These are phyloP conservation scores for Globisporangium sylvaticum DNA, from an alignment of 352 stramenopile species.

Conservation along the genomic window DNA sequence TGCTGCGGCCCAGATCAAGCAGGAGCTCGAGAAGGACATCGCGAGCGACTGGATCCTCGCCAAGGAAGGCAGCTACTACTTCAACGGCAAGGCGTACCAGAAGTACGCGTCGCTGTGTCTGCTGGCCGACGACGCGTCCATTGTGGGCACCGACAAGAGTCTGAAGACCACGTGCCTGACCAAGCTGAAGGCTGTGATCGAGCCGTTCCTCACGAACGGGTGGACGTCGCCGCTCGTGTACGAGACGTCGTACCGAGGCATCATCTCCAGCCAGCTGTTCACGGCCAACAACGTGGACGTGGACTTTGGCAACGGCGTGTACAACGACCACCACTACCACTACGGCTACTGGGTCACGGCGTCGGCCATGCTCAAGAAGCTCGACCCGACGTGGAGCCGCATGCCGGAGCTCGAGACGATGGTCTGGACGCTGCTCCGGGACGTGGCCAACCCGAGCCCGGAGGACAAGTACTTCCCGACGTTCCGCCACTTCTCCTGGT, in stretches of 20 bases:
- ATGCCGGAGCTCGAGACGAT: conserved; percentile 56
- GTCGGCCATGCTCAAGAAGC: conserved; percentile 55
- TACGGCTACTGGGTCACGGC: conserved; percentile 71
- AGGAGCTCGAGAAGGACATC: conserved; percentile 55
- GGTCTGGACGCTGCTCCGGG: conserved; percentile 60
- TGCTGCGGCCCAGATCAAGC: conserved; percentile 35
- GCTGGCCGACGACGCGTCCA: conserved; percentile 46
- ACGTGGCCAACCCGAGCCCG: conserved; percentile 62
- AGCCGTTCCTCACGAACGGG: conserved; percentile 56
- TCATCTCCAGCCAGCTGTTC: conserved; percentile 48
- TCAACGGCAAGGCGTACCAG: conserved; percentile 70
- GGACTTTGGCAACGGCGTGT: conserved; percentile 77
- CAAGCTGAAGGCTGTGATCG: conserved; percentile 54
- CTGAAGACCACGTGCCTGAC: conserved; percentile 43
- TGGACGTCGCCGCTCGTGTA: conserved; percentile 50
- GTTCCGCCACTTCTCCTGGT: conserved; percentile 64
- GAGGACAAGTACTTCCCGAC: conserved; percentile 50
- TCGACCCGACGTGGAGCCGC: conserved; percentile 56
- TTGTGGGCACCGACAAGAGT: conserved; percentile 45
- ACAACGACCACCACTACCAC: conserved; percentile 86
- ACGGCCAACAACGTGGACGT: conserved; percentile 38
- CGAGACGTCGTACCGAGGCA: conserved; percentile 59
- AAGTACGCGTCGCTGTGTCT: conserved; percentile 79
- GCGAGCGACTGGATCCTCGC: conserved; percentile 39
- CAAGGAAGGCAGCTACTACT: conserved; percentile 61